Base-by-base conservation (phyloP, 805 yeast genomes). In the Tetrapisispora nanseiensis region DNA sequence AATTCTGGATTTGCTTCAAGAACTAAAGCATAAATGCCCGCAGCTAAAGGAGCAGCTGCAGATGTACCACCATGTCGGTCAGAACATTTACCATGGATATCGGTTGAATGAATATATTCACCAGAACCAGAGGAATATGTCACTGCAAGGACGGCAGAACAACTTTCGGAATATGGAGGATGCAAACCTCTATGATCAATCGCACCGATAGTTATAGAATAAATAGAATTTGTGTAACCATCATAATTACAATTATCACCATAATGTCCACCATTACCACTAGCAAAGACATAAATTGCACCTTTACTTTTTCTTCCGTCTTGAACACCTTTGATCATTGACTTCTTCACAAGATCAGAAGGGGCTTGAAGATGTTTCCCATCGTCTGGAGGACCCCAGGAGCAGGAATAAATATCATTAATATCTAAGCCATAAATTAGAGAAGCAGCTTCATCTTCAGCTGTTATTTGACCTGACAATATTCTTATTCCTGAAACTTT, bases 381-480 rank as follows among this genome's bases (percentile, higher is more conserved):
- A 59, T 90, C 85, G 61, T 92, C 98, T 3, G 86, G 75, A 2
- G 98, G 98, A 7, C 98, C 98, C 98, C 98, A 92, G 3, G 96
- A 86, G 62, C 98, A 92, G 3, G 95, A 85, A 60, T 87, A 92
- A 31, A 92, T 92, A 61, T 92, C 95, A 62, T 92, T 92, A 22
- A 76, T 74, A 47, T 86, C 89, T 48, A 83, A 66, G 0, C 79
- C 89, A 62, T 84, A 82, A 29, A 84, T 71, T 70, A 92, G 68
- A 1, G 97, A 83, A 2, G 83, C 76, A 0, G 97, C 97, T 62
- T 92, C 98, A 48, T 89, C 95, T 45, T 81, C 95, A 3, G 85
- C 68, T 3, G 90, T 77, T 38, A 92, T 75, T 36, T 74, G 69
- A 2, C 86, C 95, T 1, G 95, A 82, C 36, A 92, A 71, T 45